phyloP scores from a whole-genome alignment of 208 protist genomes.

The Trypanosoma avium region DNA sequence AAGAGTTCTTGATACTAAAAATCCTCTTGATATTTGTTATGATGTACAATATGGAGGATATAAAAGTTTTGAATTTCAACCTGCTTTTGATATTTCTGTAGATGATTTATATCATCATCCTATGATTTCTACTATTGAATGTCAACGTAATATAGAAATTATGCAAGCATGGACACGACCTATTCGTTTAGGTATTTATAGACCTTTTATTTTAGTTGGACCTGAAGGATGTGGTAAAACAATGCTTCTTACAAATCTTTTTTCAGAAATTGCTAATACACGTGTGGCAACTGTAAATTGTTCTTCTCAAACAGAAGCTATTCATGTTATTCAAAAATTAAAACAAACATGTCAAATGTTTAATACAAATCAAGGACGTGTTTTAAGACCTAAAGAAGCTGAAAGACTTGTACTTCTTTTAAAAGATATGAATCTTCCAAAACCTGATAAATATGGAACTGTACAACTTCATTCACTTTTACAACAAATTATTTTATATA shows the following conservation, averaged over 20 bases:
- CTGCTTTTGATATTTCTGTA: slow-evolving; percentile 60
- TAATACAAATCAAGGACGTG: slow-evolving; percentile 92
- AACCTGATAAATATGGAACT: slow-evolving; percentile 97
- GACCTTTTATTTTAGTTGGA: slow-evolving; percentile 96
- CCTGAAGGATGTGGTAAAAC: slow-evolving; percentile 97
- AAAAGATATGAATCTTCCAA: slow-evolving; percentile 98
- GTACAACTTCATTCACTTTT: slow-evolving; percentile 96
- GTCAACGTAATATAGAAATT: slow-evolving; percentile 90
- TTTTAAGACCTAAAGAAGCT: slow-evolving; percentile 94
- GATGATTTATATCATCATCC: slow-evolving; percentile 85
- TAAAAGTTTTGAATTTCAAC: slow-evolving; percentile 75
- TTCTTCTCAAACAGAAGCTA: slow-evolving; percentile 94
- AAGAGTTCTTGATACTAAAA: slow-evolving; percentile 73
- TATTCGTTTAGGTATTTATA: slow-evolving; percentile 62
- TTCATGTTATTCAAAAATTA: slow-evolving; percentile 97
- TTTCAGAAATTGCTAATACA: slow-evolving; percentile 62
- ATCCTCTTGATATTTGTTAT: slow-evolving; percentile 90
- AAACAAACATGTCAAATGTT: slow-evolving; percentile 93
- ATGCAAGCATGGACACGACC: slow-evolving; percentile 93
- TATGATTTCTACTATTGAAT: slow-evolving; percentile 94
- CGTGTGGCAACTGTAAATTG: slow-evolving; percentile 94
- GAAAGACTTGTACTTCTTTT: slow-evolving; percentile 95
- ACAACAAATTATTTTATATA: slow-evolving; percentile 97
- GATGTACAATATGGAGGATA: slow-evolving; percentile 65
- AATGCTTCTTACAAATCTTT: slow-evolving; percentile 92